These are phyloP conservation scores for Przewalskia tangutica DNA, from an alignment of 257 asterid species.

Conservation along the genomic window DNA sequence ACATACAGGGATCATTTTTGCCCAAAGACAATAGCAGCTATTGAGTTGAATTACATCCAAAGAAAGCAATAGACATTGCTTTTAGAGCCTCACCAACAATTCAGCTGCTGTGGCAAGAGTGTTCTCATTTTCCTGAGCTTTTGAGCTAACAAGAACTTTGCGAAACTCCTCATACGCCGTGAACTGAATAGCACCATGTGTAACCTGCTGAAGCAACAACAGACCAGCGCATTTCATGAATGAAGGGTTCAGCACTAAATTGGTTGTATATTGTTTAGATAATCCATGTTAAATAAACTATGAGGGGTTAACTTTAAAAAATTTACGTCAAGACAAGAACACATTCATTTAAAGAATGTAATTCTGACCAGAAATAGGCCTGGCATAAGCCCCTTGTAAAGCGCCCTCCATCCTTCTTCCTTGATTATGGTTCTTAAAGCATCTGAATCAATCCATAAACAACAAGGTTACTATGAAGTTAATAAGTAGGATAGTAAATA, in stretches of 20 bases:
- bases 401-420: slow-evolving; percentile 96
- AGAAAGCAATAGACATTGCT: background rate
- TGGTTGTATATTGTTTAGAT: background rate
- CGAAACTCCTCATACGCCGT: slow-evolving; percentile 90
- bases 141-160: slow-evolving; percentile 33
- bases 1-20: background rate
- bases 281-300: background rate
- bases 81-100: slow-evolving; percentile 53
- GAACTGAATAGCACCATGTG: slow-evolving; percentile 97
- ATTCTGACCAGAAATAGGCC: slow-evolving; percentile 69
- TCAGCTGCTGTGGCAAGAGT: slow-evolving; percentile 22
- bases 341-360: background rate
- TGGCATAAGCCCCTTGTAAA: slow-evolving; percentile 85
- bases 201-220: slow-evolving; percentile 64
- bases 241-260: background rate
- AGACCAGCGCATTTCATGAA: slow-evolving; percentile 12
- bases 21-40: background rate
- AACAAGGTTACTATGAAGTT: background rate
- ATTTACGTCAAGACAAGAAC: background rate
- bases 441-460: slow-evolving; percentile 38
- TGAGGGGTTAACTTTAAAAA: background rate
- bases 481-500: background rate
- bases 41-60: background rate
- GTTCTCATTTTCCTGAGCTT: slow-evolving; percentile 26
- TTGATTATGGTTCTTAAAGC: slow-evolving; percentile 78